A percentile compares a stretch with the other conserved stretches of the same genome.
phyloP scores from a whole-genome alignment of 2,329 filamentous ascomycete species.

The Albifimbria verrucaria region DNA sequence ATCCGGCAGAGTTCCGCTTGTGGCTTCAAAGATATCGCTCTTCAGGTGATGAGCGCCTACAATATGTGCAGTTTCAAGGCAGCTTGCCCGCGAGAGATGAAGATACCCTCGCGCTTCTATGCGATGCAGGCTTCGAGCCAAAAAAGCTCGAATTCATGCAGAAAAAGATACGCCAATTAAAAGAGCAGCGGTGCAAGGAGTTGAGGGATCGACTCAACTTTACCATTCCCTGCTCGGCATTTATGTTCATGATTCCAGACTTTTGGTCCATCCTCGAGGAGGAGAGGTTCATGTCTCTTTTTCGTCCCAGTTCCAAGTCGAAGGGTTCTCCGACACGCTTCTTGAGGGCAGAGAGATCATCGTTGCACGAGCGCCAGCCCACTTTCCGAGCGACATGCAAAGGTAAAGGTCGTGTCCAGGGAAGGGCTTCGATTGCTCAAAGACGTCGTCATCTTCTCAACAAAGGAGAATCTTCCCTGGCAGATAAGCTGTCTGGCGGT shows the following conservation, averaged over 20 bases:
- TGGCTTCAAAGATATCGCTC: conserved; percentile 48
- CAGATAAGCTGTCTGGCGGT: conserved; percentile 70
- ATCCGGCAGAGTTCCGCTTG: conserved; percentile 46
- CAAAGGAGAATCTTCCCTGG: conserved; percentile 58
- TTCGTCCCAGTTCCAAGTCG: conserved; percentile 58
- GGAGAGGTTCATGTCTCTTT: conserved; percentile 68
- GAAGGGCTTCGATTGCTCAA: conserved; percentile 63
- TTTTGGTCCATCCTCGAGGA: conserved; percentile 55
- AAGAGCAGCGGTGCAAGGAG: conserved; percentile 49
- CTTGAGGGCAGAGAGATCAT: conserved; percentile 60
- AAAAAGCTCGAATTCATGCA: conserved; percentile 44
- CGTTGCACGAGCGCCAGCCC: conserved; percentile 66
- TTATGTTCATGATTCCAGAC: conserved; percentile 66
- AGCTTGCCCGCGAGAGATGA: conserved; percentile 48
- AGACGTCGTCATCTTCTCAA: conserved; percentile 77
- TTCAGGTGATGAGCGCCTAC: conserved; percentile 33
- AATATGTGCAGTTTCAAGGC: conserved; percentile 39
- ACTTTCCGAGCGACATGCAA: conserved; percentile 70
- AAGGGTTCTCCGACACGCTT: conserved; percentile 49
- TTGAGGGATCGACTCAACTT: conserved; percentile 58
- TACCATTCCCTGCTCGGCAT: conserved; percentile 57
- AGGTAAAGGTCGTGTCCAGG: conserved; percentile 56
- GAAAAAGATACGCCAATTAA: conserved; percentile 41
- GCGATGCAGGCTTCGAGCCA: conserved; percentile 59
- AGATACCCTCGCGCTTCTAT: conserved; percentile 51